Evolutionary conservation across 306 rosid genomes (phyloP), one percentile per base, ranked within the genome.

Genomic region (Phaseolus lunatus): DNA sequence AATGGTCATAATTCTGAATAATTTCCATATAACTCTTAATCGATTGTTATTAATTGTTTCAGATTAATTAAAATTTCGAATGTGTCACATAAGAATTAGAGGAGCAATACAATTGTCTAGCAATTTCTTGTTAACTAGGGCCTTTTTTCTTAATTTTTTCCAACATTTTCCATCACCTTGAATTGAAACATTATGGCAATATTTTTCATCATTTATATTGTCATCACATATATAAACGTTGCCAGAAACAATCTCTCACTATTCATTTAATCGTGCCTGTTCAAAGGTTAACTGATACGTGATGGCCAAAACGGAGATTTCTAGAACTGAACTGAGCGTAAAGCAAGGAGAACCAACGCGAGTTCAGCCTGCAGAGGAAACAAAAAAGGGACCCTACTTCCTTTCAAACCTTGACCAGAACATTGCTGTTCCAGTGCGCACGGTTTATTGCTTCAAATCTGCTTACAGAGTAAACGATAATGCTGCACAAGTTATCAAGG

Each of bases 331-430:
- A 22, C 87, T 91, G 6, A 3, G 7, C 19, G 95, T 94, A 1
- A 79, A 59, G 31, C 84, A 75, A 83, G 89, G 87, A 63, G 84
- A 89, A 37, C 87, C 96, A 45, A 87, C 58, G 10, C 61, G 80
- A 44, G 90, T 95, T 48, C 49, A 78, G 24, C 96, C 93, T 0
- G 86, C 90, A 29, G 81, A 68, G 45, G 87, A 89, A 81, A 92
- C 97, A 15, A 77, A 77, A 10, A 95, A 85, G 45, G 92, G 76
- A 54, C 75, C 4, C 1, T 82, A 91, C 76, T 91, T 82, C 48
- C 93, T 93, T 43, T 89, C 96, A 18, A 93, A 91, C 86, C 91
- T 93, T 7, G 98, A 93, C 69, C 98, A 91, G 76, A 89, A 89
- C 66, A 86, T 89, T 10, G 95, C 93, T 0, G 90, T 86, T 37